Evolutionary conservation across 169 alveolate species (phyloP).

Genomic region (Plasmodium adleri): DNA sequence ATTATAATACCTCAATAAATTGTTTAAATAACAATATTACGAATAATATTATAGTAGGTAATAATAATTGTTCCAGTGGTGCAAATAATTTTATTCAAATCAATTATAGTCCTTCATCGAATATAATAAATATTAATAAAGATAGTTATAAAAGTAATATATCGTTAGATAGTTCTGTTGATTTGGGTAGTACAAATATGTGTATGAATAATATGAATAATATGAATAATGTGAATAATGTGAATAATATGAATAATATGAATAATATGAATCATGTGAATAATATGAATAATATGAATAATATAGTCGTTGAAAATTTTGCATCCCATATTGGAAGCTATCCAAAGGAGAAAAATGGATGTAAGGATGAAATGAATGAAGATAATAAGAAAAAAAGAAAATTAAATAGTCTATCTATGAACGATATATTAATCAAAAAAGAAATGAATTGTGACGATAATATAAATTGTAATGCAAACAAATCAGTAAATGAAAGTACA

Average conservation of each 20-base stretch:
- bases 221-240: not conserved
- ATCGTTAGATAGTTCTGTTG: not conserved
- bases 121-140: not conserved
- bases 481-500: not conserved
- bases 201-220: not conserved
- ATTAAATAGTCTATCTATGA: not conserved
- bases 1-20: no score
- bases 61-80: not conserved
- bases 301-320: not conserved
- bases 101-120: not conserved
- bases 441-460: not conserved
- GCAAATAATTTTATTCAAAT: not conserved
- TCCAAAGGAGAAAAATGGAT: not conserved
- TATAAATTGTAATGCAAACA: not conserved
- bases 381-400: slow-evolving; percentile 1
- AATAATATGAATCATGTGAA: slow-evolving; percentile 6
- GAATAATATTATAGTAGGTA: not conserved
- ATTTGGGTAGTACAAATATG: not conserved
- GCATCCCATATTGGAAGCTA: not conserved
- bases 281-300: slow-evolving; percentile 13
- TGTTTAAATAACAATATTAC: not conserved
- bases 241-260: not conserved
- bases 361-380: not conserved
- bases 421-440: slow-evolving; percentile 1
- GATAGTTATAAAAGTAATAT: not conserved